Evolutionary conservation across 2,329 filamentous ascomycete genomes (phyloP).

Genomic region (Colletotrichum tropicale): DNA sequence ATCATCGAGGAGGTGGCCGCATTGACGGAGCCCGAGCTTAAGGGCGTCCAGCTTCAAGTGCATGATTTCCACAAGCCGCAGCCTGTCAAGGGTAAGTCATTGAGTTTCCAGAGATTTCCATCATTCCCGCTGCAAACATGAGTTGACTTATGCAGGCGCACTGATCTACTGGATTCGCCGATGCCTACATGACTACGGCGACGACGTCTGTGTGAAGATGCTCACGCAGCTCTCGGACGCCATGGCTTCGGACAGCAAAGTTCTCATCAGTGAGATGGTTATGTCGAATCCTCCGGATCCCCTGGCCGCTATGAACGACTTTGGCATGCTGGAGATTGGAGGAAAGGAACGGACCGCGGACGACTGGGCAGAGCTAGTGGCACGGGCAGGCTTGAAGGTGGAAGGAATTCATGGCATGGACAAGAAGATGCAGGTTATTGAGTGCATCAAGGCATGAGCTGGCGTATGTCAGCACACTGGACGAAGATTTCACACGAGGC

Average conservation of each 20-base stretch:
- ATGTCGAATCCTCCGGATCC: conserved; percentile 27
- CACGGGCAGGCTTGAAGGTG: conserved; percentile 30
- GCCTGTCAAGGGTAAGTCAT: conserved; percentile 15
- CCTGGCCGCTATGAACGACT: conserved; percentile 27
- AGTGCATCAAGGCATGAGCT: neutral
- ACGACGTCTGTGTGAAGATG: conserved; percentile 33
- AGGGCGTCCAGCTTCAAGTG: neutral
- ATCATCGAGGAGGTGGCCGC: conserved; percentile 8
- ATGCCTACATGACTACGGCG: conserved; percentile 41
- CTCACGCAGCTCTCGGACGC: conserved; percentile 31
- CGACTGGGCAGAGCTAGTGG: conserved; percentile 26
- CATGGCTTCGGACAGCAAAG: conserved; percentile 34
- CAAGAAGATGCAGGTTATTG: conserved; percentile 8
- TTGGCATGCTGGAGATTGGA: conserved; percentile 33
- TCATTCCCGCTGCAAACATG: neutral
- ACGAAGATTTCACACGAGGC: neutral
- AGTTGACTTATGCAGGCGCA: conserved; percentile 28
- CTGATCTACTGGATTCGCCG: conserved; percentile 39
- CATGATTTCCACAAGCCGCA: conserved; percentile 25
- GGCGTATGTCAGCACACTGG: neutral
- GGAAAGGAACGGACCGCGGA: conserved; percentile 34
- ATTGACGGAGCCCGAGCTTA: neutral
- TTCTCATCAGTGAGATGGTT: conserved; percentile 36
- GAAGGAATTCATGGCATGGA: conserved; percentile 21
- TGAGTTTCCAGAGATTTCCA: neutral